Base-by-base conservation (phyloP, 768 basidiomycete species). In the Tricholoma furcatifolium region DNA sequence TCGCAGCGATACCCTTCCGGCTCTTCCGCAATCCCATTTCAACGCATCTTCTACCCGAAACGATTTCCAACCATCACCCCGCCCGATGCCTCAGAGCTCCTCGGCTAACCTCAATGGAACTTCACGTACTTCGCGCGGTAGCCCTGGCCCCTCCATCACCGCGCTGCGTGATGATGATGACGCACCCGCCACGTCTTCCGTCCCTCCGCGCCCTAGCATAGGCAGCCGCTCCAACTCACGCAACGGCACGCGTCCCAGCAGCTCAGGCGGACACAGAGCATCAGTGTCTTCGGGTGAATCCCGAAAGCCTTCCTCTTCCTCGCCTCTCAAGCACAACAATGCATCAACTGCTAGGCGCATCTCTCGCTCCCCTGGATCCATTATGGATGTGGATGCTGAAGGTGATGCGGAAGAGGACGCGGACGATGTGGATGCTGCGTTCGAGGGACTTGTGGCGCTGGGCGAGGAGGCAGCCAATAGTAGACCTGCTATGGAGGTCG, bases 391-490 rank as follows among this genome's bases (percentile, higher is more conserved):
- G 6, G 67, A 68, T 45, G 64, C 57, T n/a, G 75, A 75, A 49
- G 77, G 62, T 1, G 61, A 62, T 15, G 64, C 53, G 0, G 64
- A 64, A 10, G 61, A 58, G 1, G 76, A 77, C 11, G 71, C 55
- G 8, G 75, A 76, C 21, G 73, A 60, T 50, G 75, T 61, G 4
- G 71, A 65, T 40, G 61, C 55, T 12, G 53, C 61, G 46, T 50
- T 61, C 27, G 61, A 60, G 72, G 65, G 53, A 34, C 43, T 51
- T 3, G 59, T 42, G 27, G 46, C 38, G 60, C 50, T 47, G 15
- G 54, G 47, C 0, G 61, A 55, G 24, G 55, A 53, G 17, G 58
- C 42, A 6, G 50, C 45, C 12, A 56, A 44, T 40, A 43, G 21
- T 12, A 45, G 43, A n/a, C 46, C 24, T 2, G 17, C 30, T 24